Percentiles rank a stretch among this genome's conserved stretches.
Evolutionary conservation across 2,329 filamentous ascomycete species (phyloP).

Genomic region (Ceratocystis huliohia): DNA sequence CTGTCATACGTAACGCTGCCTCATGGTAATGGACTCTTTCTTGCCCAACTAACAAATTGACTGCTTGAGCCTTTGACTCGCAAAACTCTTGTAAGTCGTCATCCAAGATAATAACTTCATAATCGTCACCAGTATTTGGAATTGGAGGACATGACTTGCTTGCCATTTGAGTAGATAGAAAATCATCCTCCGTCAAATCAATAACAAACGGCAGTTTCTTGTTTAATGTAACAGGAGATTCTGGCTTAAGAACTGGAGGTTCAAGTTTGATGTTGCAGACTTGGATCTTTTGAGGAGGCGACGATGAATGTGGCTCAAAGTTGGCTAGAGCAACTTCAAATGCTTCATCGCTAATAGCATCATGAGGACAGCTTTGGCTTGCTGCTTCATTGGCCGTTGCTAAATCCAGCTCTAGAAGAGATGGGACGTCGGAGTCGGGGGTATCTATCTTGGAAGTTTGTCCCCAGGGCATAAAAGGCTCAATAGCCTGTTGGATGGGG

Average conservation of each 20-base stretch:
- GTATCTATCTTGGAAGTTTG: slow-evolving; percentile 11
- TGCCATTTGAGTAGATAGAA: neutral
- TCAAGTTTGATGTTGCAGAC: slow-evolving; percentile 6
- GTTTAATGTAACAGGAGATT: neutral
- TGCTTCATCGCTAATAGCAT: slow-evolving; percentile 6
- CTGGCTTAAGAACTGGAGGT: slow-evolving; percentile 11
- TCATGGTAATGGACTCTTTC: slow-evolving; percentile 26
- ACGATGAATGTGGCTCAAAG: neutral
- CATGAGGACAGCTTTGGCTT: neutral
- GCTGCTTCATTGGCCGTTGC: slow-evolving; percentile 7
- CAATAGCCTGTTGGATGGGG: slow-evolving; percentile 1
- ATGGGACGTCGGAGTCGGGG: slow-evolving; percentile 15
- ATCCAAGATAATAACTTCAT: neutral
- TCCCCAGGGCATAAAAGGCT: slow-evolving; percentile 15
- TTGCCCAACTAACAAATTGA: slow-evolving; percentile 22
- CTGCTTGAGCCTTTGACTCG: slow-evolving; percentile 4
- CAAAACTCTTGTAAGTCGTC: slow-evolving; percentile 3
- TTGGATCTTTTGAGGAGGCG: neutral
- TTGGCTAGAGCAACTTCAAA: slow-evolving; percentile 7
- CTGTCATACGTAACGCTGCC: slow-evolving; percentile 25
- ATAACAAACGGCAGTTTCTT: neutral
- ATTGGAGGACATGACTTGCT: neutral
- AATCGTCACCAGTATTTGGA: neutral
- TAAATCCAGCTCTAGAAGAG: slow-evolving; percentile 15
- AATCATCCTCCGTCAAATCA: slow-evolving; percentile 6